phyloP scores from a whole-genome alignment of 306 rosid genomes.

The Cucumis sativus region Cucumber_9930_V3 NC_026657.2:39363501-39364000 shows the following conservation, averaged over 20 bases:
- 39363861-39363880: background rate
- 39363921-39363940: background rate
- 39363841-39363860: background rate
- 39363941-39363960: background rate
- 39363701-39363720: slow-evolving; percentile 60
- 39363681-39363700: slow-evolving; percentile 63
- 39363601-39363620: background rate
- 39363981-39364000: background rate
- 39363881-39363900: background rate
- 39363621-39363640: background rate
- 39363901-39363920: too few relatives aligned
- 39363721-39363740: slow-evolving; percentile 67
- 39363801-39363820: background rate
- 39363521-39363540: too few relatives aligned
- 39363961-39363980: background rate
- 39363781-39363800: slow-evolving; percentile 28
- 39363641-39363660: background rate
- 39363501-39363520: too few relatives aligned
- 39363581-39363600: background rate
- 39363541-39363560: too few relatives aligned
- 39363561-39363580: too few relatives aligned
- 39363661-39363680: slow-evolving; percentile 38
- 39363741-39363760: slow-evolving; percentile 74
- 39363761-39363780: slow-evolving; percentile 88
- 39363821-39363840: background rate